These are phyloP conservation scores for Candolleomyces efflorescens DNA, from an alignment of 768 basidiomycete species.

Conservation along the genomic window DNA sequence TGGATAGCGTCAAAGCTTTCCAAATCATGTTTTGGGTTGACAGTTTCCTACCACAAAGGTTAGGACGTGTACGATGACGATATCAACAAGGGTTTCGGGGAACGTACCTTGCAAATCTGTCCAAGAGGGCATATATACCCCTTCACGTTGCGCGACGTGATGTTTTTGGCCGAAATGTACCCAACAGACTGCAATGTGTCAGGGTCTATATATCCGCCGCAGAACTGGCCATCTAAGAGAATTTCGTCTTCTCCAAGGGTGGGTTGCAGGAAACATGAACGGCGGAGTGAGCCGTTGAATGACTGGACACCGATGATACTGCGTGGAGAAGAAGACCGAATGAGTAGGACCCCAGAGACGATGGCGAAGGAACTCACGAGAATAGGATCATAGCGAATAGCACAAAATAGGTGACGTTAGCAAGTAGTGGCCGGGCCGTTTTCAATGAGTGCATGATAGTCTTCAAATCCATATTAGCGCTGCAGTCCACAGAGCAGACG, in stretches of 20 bases:
- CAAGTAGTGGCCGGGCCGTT: conserved; percentile 82
- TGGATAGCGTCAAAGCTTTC: conserved; percentile 91
- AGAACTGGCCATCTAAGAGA: conserved; percentile 49
- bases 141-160: conserved; percentile 38
- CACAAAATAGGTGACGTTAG: conserved; percentile 88
- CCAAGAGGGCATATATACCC: conserved; percentile 90
- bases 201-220: conserved; percentile 79
- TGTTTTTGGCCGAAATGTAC: conserved; percentile 27
- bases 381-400: conserved; percentile 87
- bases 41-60: conserved; percentile 40
- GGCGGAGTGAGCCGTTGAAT: conserved; percentile 80
- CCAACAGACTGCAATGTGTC: conserved; percentile 42
- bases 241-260: conserved; percentile 49
- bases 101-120: conserved; percentile 69
- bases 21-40: conserved; percentile 61
- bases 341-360: conserved; percentile 2
- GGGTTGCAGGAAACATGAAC: conserved; percentile 55
- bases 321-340: not conserved
- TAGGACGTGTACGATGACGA: not conserved
- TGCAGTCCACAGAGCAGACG: not conserved
- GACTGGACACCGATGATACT: conserved; percentile 94
- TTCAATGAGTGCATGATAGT: conserved; percentile 92
- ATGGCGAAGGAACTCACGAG: conserved; percentile 48
- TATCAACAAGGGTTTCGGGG: not conserved
- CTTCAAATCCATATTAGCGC: conserved; percentile 19